A percentile compares a stretch with the other conserved stretches of the same genome.
These are phyloP conservation scores for Vitis hybrid DNA, from an alignment of 177 flowering plant genomes.

Conservation along the genomic window DNA sequence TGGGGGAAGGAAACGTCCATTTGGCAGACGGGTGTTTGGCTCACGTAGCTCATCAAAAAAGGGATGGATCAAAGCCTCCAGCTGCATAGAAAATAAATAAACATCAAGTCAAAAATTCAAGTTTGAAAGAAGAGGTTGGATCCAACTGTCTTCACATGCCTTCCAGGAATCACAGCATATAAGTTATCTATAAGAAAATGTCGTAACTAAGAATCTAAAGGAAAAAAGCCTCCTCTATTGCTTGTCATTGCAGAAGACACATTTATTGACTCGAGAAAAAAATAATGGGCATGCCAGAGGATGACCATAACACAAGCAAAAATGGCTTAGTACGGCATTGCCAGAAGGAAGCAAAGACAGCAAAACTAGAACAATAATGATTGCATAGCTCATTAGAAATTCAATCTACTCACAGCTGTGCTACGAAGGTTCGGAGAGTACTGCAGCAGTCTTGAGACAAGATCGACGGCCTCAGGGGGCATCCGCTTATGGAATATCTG, in stretches of 20 bases:
- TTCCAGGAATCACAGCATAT: too few species aligned
- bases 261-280: not conserved
- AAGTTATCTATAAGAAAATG: too few species aligned
- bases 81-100: slow-evolving; percentile 37
- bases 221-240: too few species aligned
- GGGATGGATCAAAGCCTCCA: slow-evolving; percentile 78
- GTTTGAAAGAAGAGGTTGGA: too few species aligned
- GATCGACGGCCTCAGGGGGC: slow-evolving; percentile 79
- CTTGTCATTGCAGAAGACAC: too few species aligned
- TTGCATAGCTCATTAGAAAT: too few species aligned
- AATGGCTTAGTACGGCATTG: not conserved
- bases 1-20: slow-evolving; percentile 77
- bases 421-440: slow-evolving; percentile 74
- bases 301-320: not conserved
- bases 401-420: slow-evolving; percentile 61
- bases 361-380: not conserved
- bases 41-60: slow-evolving; percentile 88
- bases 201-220: too few species aligned
- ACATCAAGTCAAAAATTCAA: not conserved
- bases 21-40: slow-evolving; percentile 68
- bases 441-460: slow-evolving; percentile 71
- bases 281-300: not conserved
- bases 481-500: slow-evolving; percentile 78
- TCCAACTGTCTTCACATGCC: too few species aligned
- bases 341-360: not conserved